These are phyloP conservation scores for Azolla pinnata DNA, from an alignment of 75 land plant species.

Conservation along the genomic window DNA sequence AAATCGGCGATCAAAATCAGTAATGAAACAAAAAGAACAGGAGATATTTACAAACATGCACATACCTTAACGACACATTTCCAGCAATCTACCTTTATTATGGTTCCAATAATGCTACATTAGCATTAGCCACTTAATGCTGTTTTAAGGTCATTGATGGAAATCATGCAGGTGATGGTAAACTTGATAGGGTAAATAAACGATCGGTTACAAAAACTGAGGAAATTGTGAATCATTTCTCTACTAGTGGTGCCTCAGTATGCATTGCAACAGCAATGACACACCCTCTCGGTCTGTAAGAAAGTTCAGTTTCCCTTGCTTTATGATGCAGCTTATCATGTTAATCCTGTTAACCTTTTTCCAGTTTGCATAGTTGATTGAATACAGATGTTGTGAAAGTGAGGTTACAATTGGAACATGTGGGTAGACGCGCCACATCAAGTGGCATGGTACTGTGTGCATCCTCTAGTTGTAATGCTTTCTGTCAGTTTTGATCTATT, in stretches of 20 bases:
- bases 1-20: too few relatives aligned
- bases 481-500: too few relatives aligned
- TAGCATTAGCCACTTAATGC: background rate
- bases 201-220: background rate
- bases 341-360: background rate
- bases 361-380: background rate
- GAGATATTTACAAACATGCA: too few relatives aligned
- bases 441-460: constrained; percentile 44
- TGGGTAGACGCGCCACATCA: constrained; percentile 51
- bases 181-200: background rate
- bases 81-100: background rate
- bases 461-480: background rate
- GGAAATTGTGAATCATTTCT: constrained; percentile 27
- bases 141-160: background rate
- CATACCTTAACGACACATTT: too few relatives aligned
- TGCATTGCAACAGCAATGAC: constrained; percentile 46
- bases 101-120: background rate
- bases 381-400: constrained; percentile 81
- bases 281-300: constrained; percentile 50
- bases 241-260: constrained; percentile 50
- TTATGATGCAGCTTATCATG: background rate
- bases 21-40: too few relatives aligned
- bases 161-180: background rate
- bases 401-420: constrained; percentile 72
- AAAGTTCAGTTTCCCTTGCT: too few relatives aligned